A percentile compares a stretch with the other conserved stretches of the same genome.
phyloP scores from a whole-genome alignment of 2,329 filamentous ascomycete genomes.

The Thielaviopsis euricoi region DNA sequence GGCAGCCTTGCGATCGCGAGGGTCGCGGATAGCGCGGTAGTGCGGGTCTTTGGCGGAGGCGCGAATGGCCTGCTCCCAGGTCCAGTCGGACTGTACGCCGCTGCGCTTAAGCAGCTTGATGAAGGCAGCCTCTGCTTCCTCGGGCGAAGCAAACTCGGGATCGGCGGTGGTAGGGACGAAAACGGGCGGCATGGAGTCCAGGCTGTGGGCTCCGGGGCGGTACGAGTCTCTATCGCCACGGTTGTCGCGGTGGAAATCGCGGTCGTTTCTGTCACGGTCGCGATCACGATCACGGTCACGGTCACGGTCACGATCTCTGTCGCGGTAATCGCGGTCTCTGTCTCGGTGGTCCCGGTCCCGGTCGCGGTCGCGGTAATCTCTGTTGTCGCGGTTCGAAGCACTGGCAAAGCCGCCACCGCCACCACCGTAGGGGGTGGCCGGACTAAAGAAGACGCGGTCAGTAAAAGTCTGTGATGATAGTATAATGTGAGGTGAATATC shows the following conservation, averaged over 20 bases:
- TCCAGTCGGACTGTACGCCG: slow-evolving; percentile 80
- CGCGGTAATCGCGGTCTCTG: slow-evolving; percentile 14
- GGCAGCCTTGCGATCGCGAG: slow-evolving; percentile 72
- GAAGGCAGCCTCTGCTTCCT: slow-evolving; percentile 88
- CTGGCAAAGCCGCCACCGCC: slow-evolving; percentile 19
- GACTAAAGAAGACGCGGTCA: not conserved
- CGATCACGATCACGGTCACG: slow-evolving; percentile 23
- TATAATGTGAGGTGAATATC: not conserved
- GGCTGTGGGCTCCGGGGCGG: slow-evolving; percentile 3
- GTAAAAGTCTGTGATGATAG: not conserved
- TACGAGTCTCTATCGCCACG: slow-evolving; percentile 21
- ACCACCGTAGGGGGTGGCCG: slow-evolving; percentile 26
- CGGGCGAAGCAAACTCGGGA: slow-evolving; percentile 60
- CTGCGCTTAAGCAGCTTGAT: slow-evolving; percentile 73
- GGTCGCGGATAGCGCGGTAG: slow-evolving; percentile 83
- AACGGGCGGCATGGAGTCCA: slow-evolving; percentile 3
- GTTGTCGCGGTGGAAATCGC: slow-evolving; percentile 12
- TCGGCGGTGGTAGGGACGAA: slow-evolving; percentile 49
- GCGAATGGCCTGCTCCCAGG: slow-evolving; percentile 79
- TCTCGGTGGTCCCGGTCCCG: slow-evolving; percentile 15
- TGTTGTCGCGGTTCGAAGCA: slow-evolving; percentile 14
- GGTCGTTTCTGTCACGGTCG: slow-evolving; percentile 23
- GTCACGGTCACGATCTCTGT: slow-evolving; percentile 14
- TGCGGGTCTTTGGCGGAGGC: slow-evolving; percentile 79
- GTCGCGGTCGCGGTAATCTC: slow-evolving; percentile 20